Evolutionary conservation across 371 early-diverging fungal species (phyloP).

Genomic region (Syncephalastrum sp.): DNA sequence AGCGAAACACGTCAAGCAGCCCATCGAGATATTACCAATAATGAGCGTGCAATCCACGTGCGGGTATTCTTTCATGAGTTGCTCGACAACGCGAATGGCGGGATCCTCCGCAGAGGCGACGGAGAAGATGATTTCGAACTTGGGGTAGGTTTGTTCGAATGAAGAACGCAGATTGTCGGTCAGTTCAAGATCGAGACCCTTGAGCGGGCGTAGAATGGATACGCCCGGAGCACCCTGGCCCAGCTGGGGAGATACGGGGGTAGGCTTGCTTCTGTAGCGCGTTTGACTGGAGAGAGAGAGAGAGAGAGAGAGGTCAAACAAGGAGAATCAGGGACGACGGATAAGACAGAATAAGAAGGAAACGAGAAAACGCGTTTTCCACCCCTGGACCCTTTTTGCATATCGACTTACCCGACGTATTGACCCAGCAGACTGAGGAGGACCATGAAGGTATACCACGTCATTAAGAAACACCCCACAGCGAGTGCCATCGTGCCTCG

Average conservation of each 20-base stretch:
- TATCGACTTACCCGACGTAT: slow-evolving; percentile 35
- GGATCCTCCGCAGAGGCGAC: slow-evolving; percentile 81
- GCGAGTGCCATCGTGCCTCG: slow-evolving; percentile 10
- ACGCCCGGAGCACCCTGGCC: slow-evolving; percentile 61
- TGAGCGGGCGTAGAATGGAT: slow-evolving; percentile 88
- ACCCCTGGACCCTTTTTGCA: not conserved
- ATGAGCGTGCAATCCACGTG: slow-evolving; percentile 74
- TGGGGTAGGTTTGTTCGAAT: slow-evolving; percentile 82
- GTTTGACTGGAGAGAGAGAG: slow-evolving; percentile 35
- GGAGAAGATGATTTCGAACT: slow-evolving; percentile 81
- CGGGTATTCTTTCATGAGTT: slow-evolving; percentile 68
- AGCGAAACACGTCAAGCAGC: not conserved
- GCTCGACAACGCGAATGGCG: slow-evolving; percentile 66
- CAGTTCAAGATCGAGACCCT: slow-evolving; percentile 85
- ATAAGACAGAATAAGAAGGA: not conserved
- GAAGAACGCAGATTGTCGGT: slow-evolving; percentile 77
- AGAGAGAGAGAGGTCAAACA: not conserved
- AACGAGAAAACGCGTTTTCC: not conserved
- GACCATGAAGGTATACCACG: slow-evolving; percentile 45
- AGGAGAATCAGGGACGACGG: not conserved
- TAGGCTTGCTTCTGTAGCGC: slow-evolving; percentile 46
- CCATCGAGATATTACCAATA: slow-evolving; percentile 8
- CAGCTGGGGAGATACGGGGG: slow-evolving; percentile 46
- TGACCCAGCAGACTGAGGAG: slow-evolving; percentile 42
- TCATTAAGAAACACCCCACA: slow-evolving; percentile 13